A percentile compares a stretch with the other conserved stretches of the same genome.
These are phyloP conservation scores for Hsuehochloa calcarea DNA, from an alignment of 176 grass and related monocot genomes.

Conservation along the genomic window DNA sequence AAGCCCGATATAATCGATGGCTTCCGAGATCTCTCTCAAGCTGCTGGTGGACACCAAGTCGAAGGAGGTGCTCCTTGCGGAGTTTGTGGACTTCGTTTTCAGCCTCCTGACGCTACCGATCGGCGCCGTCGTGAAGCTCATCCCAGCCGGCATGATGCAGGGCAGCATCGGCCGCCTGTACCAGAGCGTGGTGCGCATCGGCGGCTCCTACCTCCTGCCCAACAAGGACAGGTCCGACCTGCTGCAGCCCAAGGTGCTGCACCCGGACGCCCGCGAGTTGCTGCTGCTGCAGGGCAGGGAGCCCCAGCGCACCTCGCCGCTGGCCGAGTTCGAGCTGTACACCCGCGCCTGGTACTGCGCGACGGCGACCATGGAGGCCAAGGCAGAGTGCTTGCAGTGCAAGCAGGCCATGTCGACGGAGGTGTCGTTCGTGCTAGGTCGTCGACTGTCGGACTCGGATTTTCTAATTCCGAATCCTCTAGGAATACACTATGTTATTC, in stretches of 20 bases:
- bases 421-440: not conserved
- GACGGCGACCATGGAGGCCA: slow-evolving; percentile 22
- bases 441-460: no score
- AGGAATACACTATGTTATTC: no score
- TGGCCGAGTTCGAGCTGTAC: slow-evolving; percentile 30
- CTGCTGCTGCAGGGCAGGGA: slow-evolving; percentile 22
- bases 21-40: slow-evolving; percentile 37
- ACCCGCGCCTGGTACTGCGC: slow-evolving; percentile 21
- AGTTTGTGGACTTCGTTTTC: slow-evolving; percentile 59
- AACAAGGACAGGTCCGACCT: slow-evolving; percentile 1
- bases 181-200: slow-evolving; percentile 38
- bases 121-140: slow-evolving; percentile 39
- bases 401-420: slow-evolving; percentile 24
- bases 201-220: slow-evolving; percentile 17
- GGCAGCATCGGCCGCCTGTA: slow-evolving; percentile 43
- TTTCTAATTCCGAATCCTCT: no score
- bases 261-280: slow-evolving; percentile 22
- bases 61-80: slow-evolving; percentile 38
- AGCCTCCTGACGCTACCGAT: slow-evolving; percentile 35
- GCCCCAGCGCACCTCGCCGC: not conserved
- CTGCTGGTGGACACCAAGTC: slow-evolving; percentile 37
- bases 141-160: slow-evolving; percentile 28
- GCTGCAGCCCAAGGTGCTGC: slow-evolving; percentile 26
- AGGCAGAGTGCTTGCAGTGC: slow-evolving; percentile 27
- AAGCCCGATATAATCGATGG: not conserved